Base-by-base conservation (phyloP, 2,329 filamentous ascomycete genomes). In the Verticillium zaregamsianum region DNA sequence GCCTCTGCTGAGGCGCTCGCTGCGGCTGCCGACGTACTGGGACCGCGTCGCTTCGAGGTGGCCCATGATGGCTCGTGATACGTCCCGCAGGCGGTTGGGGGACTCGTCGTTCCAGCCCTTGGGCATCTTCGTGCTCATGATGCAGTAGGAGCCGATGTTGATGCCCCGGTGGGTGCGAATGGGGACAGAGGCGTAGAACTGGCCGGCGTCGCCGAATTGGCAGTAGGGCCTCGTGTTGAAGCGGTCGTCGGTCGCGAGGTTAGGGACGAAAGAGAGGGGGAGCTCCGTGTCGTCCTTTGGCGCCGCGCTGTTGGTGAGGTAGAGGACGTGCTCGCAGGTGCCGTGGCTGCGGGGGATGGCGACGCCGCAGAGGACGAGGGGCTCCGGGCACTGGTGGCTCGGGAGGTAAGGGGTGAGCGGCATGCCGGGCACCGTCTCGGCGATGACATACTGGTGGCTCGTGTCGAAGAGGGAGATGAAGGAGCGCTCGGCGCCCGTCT, bases 381-480 rank as follows among this genome's bases (percentile, higher is more conserved):
- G 55, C 15, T 64, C 62, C 33, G 33, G 33, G 33, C 33, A 35
- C 14, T 56, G 57, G 59, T 8, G 64, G 52, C 31, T 69, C 66
- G 61, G 71, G 59, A 8, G 64, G 52, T 31, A 69, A 66, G 60
- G 71, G 56, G 71, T 66, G 5, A 84, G 66, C 0, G 75, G 76
- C 3, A 77, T 71, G 1, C 71, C 72, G 1, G 73, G 73, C 1
- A 80, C 81, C 5, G 81, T 79, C 64, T 85, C 82, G 59, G 82
- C 80, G 17, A 85, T 70, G 25, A 85, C 71, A 63, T 83, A 77
- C 63, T 86, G 81, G 55, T 76, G 68, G 5, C 73, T 71, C 3
- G 69, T 70, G 64, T 83, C 82, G 63, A 85, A 84, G 20, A 85
- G 71, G 1, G 82, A 85, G 57, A 86, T 75, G 25, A 84, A 66